Evolutionary conservation across 192 early-diverging fungal genomes (phyloP).

Genomic region (Mortierella hygrophila): DNA sequence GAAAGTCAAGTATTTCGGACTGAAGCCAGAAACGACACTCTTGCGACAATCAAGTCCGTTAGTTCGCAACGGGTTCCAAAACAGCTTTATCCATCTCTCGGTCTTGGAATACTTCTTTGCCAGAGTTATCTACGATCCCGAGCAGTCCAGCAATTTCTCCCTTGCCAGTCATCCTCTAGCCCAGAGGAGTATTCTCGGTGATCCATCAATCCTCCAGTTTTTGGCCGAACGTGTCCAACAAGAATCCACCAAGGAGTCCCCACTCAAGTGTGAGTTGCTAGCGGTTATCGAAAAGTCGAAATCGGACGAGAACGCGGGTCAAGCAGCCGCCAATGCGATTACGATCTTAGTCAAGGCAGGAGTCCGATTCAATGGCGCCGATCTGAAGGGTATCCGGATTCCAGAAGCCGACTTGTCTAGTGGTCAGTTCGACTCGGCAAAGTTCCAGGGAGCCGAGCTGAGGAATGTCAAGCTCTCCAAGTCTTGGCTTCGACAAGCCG

Average conservation of each 20-base stretch:
- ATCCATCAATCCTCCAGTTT: slow-evolving; percentile 5
- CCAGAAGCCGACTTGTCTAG: slow-evolving; percentile 1
- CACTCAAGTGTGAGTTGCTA: neutral
- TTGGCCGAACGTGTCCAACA: slow-evolving; percentile 10
- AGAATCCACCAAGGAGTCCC: neutral
- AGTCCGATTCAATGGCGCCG: slow-evolving; percentile 2
- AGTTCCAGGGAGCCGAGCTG: slow-evolving; percentile 11
- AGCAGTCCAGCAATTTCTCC: neutral
- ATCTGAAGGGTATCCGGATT: slow-evolving; percentile 5
- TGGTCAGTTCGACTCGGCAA: slow-evolving; percentile 9
- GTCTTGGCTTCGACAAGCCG: slow-evolving; percentile 12
- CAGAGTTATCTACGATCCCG: neutral
- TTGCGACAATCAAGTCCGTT: neutral
- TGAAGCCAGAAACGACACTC: neutral
- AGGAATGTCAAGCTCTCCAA: slow-evolving; percentile 1
- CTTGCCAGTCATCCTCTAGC: neutral
- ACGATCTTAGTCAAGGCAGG: slow-evolving; percentile 18
- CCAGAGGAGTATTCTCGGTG: neutral
- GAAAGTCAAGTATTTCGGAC: neutral
- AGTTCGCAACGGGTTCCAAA: neutral
- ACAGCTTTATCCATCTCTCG: neutral
- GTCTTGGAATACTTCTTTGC: neutral
- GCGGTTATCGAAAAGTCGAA: slow-evolving; percentile 6
- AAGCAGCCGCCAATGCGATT: slow-evolving; percentile 8
- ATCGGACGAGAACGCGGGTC: neutral